Percentiles rank a stretch among this genome's conserved stretches.
phyloP scores from a whole-genome alignment of 768 basidiomycete species.

The Ramaria sp. region DNA sequence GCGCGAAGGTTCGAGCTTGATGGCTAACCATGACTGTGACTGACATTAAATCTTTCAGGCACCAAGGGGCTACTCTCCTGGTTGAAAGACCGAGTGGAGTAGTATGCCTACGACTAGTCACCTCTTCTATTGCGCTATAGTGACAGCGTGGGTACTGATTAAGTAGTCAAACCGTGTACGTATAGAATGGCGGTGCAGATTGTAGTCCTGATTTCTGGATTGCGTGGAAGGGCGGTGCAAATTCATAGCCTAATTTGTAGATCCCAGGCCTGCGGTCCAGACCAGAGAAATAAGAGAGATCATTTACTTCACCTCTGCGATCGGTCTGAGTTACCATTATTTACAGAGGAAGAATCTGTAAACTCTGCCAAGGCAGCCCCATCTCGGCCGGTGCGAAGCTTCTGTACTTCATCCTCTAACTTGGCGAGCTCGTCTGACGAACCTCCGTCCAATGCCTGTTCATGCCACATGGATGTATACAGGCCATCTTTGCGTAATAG shows the following conservation, averaged over 20 bases:
- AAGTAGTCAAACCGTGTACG: not conserved
- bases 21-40: not conserved
- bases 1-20: constrained; percentile 40
- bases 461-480: constrained; percentile 75
- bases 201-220: no score
- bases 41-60: constrained; percentile 17
- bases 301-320: not conserved
- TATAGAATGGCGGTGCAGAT: not conserved
- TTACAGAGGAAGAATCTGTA: not conserved
- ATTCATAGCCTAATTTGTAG: not conserved
- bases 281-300: no score
- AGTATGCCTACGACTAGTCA: constrained; percentile 9
- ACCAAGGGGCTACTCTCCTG: constrained; percentile 73
- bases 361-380: not conserved
- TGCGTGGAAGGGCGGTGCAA: not conserved
- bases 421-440: constrained; percentile 3
- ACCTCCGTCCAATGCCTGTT: constrained; percentile 38
- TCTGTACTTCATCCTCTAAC: constrained; percentile 1
- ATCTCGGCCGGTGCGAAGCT: not conserved
- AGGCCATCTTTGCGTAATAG: constrained; percentile 60
- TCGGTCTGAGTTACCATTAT: not conserved
- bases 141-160: not conserved
- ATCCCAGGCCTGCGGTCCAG: not conserved
- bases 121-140: not conserved
- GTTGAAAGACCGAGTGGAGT: constrained; percentile 67